A percentile compares a stretch with the other conserved stretches of the same genome.
These are phyloP conservation scores for Solanum hybrid DNA, from an alignment of 305 asterid species.

Conservation along the genomic window DNA sequence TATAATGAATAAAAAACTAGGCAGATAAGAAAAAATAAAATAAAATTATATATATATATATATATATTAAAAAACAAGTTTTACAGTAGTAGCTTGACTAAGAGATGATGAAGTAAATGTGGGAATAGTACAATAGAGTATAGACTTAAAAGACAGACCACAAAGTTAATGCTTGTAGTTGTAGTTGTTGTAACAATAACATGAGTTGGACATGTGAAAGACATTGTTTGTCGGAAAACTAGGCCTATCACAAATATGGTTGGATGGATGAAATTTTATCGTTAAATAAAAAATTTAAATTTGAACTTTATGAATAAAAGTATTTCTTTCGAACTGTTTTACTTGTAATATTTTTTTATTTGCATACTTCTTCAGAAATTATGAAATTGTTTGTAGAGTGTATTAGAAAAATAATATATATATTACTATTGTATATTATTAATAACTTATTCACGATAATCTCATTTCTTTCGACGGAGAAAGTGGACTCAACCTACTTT, in stretches of 20 bases:
- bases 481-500: too few relatives aligned
- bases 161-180: neutral
- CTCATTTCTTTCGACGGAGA: too few relatives aligned
- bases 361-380: neutral
- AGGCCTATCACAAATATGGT: neutral
- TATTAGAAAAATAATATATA: too few relatives aligned
- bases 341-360: neutral
- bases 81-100: neutral
- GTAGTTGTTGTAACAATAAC: neutral
- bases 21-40: too few relatives aligned
- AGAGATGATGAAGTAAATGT: neutral
- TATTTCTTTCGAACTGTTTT: too few relatives aligned
- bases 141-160: neutral
- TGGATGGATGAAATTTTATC: neutral
- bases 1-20: too few relatives aligned
- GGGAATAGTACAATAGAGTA: neutral
- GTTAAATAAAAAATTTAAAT: too few relatives aligned
- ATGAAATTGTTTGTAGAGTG: neutral
- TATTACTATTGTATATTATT: too few relatives aligned
- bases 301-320: neutral
- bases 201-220: neutral
- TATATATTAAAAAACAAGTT: neutral
- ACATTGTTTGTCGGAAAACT: neutral
- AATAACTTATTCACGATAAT: too few relatives aligned
- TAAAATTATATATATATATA: neutral